Conservation (phyloP, 2,329 filamentous ascomycete species). For the Arachnomyces sp. region DNA sequence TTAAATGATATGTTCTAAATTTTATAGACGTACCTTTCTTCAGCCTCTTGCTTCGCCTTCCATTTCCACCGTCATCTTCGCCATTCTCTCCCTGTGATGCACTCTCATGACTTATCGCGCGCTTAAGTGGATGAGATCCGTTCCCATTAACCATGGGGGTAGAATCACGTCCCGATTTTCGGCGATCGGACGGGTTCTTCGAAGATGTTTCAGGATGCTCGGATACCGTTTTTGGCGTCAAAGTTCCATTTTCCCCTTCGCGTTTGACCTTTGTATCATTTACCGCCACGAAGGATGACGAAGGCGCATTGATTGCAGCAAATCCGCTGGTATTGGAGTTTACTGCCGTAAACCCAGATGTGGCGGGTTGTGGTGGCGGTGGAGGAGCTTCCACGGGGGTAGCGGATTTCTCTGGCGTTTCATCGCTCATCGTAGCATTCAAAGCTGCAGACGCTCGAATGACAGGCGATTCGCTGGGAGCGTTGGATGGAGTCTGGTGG, state of each 20-base stretch:
- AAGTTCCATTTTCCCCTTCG: constrained; percentile 50
- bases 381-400: constrained; percentile 31
- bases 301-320: constrained; percentile 50
- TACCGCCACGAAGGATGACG: constrained; percentile 33
- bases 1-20: constrained; percentile 12
- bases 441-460: constrained; percentile 50
- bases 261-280: constrained; percentile 40
- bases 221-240: constrained; percentile 56
- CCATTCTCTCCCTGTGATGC: constrained; percentile 35
- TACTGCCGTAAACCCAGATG: constrained; percentile 62
- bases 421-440: constrained; percentile 45
- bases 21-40: constrained; percentile 64
- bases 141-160: constrained; percentile 47
- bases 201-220: constrained; percentile 49
- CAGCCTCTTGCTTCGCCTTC: constrained; percentile 81
- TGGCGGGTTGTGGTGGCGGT: constrained; percentile 30
- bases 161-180: constrained; percentile 47
- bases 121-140: constrained; percentile 59
- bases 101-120: constrained; percentile 60
- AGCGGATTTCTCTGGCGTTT: constrained; percentile 25
- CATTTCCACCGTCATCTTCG: constrained; percentile 57
- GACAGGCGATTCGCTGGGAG: constrained; percentile 61
- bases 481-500: constrained; percentile 40
- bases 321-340: constrained; percentile 53
- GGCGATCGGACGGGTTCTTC: constrained; percentile 59